Conservation (phyloP, 2,329 filamentous ascomycete species). For the Fusarium sp. region DNA sequence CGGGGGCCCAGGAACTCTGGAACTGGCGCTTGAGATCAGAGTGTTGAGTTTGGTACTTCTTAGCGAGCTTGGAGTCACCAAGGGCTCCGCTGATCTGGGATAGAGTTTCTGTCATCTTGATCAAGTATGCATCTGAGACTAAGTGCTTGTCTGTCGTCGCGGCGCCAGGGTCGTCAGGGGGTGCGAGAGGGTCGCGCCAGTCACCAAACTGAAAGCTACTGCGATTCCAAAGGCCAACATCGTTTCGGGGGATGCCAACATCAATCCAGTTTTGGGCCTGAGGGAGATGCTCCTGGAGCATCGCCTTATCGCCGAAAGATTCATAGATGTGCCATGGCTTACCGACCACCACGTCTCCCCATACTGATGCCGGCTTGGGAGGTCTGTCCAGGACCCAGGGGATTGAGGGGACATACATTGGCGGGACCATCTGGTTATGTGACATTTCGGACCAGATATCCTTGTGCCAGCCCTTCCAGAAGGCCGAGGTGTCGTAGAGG, state of each 20-base stretch:
- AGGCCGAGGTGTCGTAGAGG: constrained; percentile 61
- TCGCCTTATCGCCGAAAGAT: not conserved
- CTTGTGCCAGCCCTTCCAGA: constrained; percentile 46
- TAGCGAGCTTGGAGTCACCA: constrained; percentile 38
- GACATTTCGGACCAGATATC: constrained; percentile 32
- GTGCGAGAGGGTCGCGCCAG: constrained; percentile 57
- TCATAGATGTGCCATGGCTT: constrained; percentile 26
- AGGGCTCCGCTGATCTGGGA: constrained; percentile 48
- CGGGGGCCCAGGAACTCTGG: constrained; percentile 44
- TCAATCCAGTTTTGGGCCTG: constrained; percentile 36
- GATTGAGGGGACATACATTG: not conserved
- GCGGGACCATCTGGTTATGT: constrained; percentile 6
- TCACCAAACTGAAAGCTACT: constrained; percentile 51
- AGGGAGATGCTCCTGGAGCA: not conserved
- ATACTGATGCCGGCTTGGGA: not conserved
- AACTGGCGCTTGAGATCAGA: constrained; percentile 41
- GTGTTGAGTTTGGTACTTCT: constrained; percentile 34
- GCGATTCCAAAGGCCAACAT: constrained; percentile 43
- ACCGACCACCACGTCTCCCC: constrained; percentile 22
- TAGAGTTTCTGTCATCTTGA: constrained; percentile 51
- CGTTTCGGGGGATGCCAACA: not conserved
- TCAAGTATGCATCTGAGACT: constrained; percentile 57
- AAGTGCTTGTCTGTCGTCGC: constrained; percentile 49
- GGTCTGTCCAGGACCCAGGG: not conserved
- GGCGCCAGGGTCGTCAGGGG: constrained; percentile 47